phyloP scores from a whole-genome alignment of 176 grass and related monocot genomes.

The Aegilops speltoides region DNA sequence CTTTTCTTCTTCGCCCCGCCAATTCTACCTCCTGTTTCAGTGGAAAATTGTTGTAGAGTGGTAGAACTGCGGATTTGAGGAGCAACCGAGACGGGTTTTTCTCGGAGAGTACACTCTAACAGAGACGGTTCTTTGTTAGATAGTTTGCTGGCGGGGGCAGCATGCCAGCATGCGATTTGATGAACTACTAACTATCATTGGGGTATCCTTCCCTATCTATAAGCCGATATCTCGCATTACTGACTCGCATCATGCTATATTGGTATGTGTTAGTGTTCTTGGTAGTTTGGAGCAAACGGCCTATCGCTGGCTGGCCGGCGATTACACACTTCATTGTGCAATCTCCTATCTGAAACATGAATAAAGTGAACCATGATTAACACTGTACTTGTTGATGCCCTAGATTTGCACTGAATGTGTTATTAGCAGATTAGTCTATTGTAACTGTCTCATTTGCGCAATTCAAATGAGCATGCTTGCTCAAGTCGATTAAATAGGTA shows the following conservation, averaged over 20 bases:
- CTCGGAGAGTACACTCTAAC: not conserved
- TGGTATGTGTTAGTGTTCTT: not conserved
- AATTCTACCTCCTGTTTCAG: not conserved
- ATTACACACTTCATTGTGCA: no score
- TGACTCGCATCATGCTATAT: not conserved
- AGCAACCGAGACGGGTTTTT: not conserved
- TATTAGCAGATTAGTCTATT: not conserved
- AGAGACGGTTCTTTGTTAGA: not conserved
- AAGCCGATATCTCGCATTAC: not conserved
- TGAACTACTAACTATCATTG: not conserved
- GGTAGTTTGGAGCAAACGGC: not conserved
- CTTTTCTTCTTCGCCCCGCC: not conserved
- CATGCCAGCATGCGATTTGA: not conserved
- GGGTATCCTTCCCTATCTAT: not conserved
- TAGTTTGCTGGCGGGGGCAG: not conserved
- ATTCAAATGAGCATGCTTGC: not conserved
- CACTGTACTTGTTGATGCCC: not conserved
- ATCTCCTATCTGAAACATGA: not conserved
- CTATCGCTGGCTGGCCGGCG: not conserved
- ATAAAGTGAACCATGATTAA: not conserved
- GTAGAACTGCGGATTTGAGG: not conserved
- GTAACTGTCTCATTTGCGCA: not conserved
- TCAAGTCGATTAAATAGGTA: not conserved
- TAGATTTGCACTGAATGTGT: not conserved
- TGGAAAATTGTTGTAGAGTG: not conserved